A percentile compares a stretch with the other conserved stretches of the same genome.
Conservation (phyloP, 257 asterid species). For the Solanum neorickii region DNA sequence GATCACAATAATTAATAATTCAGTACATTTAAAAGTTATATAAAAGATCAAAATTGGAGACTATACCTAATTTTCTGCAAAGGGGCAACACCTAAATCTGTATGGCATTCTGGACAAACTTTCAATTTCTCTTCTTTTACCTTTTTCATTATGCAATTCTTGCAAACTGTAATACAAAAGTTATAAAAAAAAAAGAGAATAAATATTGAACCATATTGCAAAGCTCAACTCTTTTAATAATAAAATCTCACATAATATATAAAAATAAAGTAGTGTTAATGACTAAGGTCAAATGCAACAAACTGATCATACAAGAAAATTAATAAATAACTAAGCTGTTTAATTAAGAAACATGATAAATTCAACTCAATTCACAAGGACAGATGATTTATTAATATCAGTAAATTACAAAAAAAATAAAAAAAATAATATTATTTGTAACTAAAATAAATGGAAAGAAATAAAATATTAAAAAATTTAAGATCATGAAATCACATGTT, state of each 20-base stretch:
- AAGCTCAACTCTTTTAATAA: too few relatives aligned
- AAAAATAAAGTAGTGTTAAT: too few relatives aligned
- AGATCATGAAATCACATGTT: neutral
- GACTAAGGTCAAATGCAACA: neutral
- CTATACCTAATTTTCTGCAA: constrained; percentile 47
- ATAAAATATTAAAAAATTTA: neutral
- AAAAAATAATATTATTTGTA: neutral
- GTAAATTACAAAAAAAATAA: neutral
- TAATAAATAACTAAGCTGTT: neutral
- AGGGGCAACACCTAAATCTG: constrained; percentile 42
- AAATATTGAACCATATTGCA: too few relatives aligned
- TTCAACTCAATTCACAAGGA: neutral
- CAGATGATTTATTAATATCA: neutral
- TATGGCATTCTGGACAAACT: constrained; percentile 42
- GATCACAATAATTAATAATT: neutral
- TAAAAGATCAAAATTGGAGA: too few relatives aligned
- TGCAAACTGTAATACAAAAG: constrained; percentile 40
- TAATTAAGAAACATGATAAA: neutral
- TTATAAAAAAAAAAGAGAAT: neutral
- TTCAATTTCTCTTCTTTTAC: constrained; percentile 31
- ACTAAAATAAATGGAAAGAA: neutral
- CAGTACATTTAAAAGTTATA: neutral
- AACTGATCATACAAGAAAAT: neutral
- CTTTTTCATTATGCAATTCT: constrained; percentile 43
- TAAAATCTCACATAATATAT: too few relatives aligned